Base-by-base conservation (phyloP, 225 moss, liverwort and hornwort species). In the Antitrichia curtipendula region DNA sequence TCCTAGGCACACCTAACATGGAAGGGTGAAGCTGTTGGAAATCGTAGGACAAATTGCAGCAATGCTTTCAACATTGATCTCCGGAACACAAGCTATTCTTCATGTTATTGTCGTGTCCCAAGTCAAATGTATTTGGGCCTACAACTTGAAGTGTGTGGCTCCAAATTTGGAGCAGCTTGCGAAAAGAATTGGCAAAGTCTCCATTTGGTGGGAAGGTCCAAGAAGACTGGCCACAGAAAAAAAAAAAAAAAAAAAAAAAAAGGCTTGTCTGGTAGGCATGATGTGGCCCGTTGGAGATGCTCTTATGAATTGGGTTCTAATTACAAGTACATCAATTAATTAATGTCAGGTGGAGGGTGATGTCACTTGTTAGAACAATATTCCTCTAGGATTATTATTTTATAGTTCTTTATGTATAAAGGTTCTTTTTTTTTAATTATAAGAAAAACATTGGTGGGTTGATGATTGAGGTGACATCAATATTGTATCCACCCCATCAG, bases 41-140 rank as follows among this genome's bases (percentile, higher is more conserved):
- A n/a, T n/a, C n/a, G n/a, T n/a, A n/a, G n/a, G n/a, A n/a, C n/a
- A n/a, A n/a, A n/a, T n/a, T n/a, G n/a, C n/a, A n/a, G n/a, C n/a
- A n/a, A n/a, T n/a, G n/a, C n/a, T n/a, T n/a, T n/a, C n/a, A n/a
- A n/a, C n/a, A n/a, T n/a, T n/a, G n/a, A n/a, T n/a, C n/a, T n/a
- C n/a, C n/a, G n/a, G n/a, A n/a, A n/a, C n/a, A n/a, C 22, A 22
- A n/a, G 22, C 6, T 66, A 6, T 21, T n/a, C 0, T 21, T n/a
- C 12, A 0, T 6, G 1, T 21, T 5, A 66, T 2, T n/a, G 1
- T 0, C 4, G 0, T 12, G 7, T 1, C 1, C 0, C 3, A 65
- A 1, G 36, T 65, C 20, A 20, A 36, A 6, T 0, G 0, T 65
- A 2, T 6, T 65, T 20, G 3, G 11, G 1, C 6, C 4, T n/a